Evolutionary conservation across 768 basidiomycete genomes (phyloP), one percentile per base, ranked within the genome.

Genomic region (Phanerochaete carnosa): DNA sequence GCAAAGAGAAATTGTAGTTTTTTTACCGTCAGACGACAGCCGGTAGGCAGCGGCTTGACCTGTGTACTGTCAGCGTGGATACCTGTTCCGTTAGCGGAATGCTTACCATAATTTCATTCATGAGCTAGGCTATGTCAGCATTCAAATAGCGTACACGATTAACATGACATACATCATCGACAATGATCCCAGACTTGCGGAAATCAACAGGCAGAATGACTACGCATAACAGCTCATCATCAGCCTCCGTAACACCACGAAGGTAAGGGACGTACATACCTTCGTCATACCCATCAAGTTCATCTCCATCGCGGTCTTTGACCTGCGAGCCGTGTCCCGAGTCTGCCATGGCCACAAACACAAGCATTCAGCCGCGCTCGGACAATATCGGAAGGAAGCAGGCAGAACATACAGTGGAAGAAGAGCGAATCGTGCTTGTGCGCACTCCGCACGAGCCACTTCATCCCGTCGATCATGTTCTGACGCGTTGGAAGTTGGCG

Each of bases 281-380:
- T 83, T 94, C 92, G 65, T 95, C 92, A 64, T 75, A 84, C 13
- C 94, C 94, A 70, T 95, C 94, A 0, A 74, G 83, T 73, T 95
- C 92, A 66, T 95, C 92, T 1, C 92, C 92, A 64, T 93, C 86
- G 2, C 75, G 33, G 72, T 97, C 96, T 62, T 89, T 81, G 0
- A 89, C 89, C 74, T 95, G 95, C 15, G 94, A 95, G 37, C 96
- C 96, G 64, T 98, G 96, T 2, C 59, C 59, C 5, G 94, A 96
- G 72, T 93, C 92, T 92, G 50, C 23, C 9, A 2, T 23, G 23
- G 19, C 33, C 39, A 23, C 3, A 0, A 23, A 26, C 28, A 33
- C 30, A 29, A 7, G 26, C 29, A 57, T 26, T 19, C 1, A 25
- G 11, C 19, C 9, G n/a, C 30, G 19, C 32, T 2, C 16, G 43